These are phyloP conservation scores for Protomyces inouyei DNA, from an alignment of 1,139 yeast genomes.

Conservation along the genomic window DNA sequence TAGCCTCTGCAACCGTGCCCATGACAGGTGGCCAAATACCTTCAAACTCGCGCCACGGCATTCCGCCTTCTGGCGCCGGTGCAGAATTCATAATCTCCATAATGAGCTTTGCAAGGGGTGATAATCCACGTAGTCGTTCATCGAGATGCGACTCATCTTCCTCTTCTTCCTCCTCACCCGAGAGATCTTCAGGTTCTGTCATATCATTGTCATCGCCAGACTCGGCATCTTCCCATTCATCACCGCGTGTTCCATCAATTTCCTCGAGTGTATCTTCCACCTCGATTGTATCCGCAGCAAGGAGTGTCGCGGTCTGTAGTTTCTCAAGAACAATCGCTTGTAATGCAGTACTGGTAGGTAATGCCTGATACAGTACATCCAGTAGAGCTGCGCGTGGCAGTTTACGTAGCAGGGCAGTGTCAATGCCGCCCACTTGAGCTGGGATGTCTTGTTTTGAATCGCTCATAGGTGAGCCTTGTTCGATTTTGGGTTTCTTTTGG, in stretches of 20 bases:
- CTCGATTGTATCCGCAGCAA: slow-evolving; percentile 1
- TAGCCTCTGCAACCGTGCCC: slow-evolving; percentile 22
- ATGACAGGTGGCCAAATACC: slow-evolving; percentile 25
- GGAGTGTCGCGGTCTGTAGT: slow-evolving; percentile 2
- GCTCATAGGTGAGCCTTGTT: neutral
- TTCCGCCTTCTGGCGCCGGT: slow-evolving; percentile 24
- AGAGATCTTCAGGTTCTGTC: slow-evolving; percentile 18
- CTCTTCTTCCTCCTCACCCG: slow-evolving; percentile 17
- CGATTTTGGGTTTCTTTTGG: neutral
- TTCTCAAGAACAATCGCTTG: slow-evolving; percentile 17
- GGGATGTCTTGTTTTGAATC: neutral
- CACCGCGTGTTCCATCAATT: neutral
- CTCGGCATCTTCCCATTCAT: neutral
- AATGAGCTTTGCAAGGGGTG: slow-evolving; percentile 21
- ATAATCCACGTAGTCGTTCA: slow-evolving; percentile 19
- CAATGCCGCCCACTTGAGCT: slow-evolving; percentile 7
- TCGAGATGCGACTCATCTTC: neutral
- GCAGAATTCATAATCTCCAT: slow-evolving; percentile 26
- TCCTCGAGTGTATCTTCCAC: slow-evolving; percentile 6
- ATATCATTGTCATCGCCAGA: slow-evolving; percentile 7
- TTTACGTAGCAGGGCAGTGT: neutral
- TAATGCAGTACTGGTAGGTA: slow-evolving; percentile 11
- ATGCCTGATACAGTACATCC: slow-evolving; percentile 7
- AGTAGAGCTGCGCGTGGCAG: slow-evolving; percentile 17
- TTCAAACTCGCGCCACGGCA: slow-evolving; percentile 27